Base-by-base conservation (phyloP, 192 early-diverging fungal species). In the Pilobolus umbonatus region DNA sequence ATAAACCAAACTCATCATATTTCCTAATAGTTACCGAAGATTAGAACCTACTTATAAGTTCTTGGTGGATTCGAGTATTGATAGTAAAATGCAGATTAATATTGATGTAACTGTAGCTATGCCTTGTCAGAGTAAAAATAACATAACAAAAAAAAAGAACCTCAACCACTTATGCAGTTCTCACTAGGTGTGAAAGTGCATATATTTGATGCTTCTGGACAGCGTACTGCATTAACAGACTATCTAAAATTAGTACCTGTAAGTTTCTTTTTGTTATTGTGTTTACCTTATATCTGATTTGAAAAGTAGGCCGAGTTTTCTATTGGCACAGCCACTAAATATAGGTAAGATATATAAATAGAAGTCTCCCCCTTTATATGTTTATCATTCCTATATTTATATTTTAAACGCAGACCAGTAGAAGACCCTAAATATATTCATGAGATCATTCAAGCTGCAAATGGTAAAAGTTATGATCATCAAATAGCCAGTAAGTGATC, bases 61-160 rank as follows among this genome's bases (percentile, higher is more conserved):
- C 49, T 17, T 86, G 15, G 85, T 98, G 19, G 95, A 95, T 72
- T 70, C 80, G 11, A 56, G 71, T 15, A 64, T 82, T 45, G 79
- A 80, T 54, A 76, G 79, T 11, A 54, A 69, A 12, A 59, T 98
- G 55, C 85, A 87, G 65, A 88, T 98, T 30, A 94, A 95, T 68
- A 51, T 95, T 34, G 95, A 90, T 63, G 57, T 96, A 22, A 89
- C 88, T 1, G 75, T 98, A 15, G 91, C 93, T 10, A 96, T 92
- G 88, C 81, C 82, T 4, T 98, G 95, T 65, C 66, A 80, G 17
- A 56, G 78, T 82, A 67, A 57, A 29, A 29, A 29, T 24, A 9
- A 10, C 8, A 40, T 22, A 4, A 30, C 17, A 7, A n/a, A n/a
- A 30, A 8, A 28, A 29, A 21, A 22, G 25, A 26, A 14, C 17